Evolutionary conservation across 73 alveolate genomes (phyloP).

Genomic region (Uronychia binucleata): DNA sequence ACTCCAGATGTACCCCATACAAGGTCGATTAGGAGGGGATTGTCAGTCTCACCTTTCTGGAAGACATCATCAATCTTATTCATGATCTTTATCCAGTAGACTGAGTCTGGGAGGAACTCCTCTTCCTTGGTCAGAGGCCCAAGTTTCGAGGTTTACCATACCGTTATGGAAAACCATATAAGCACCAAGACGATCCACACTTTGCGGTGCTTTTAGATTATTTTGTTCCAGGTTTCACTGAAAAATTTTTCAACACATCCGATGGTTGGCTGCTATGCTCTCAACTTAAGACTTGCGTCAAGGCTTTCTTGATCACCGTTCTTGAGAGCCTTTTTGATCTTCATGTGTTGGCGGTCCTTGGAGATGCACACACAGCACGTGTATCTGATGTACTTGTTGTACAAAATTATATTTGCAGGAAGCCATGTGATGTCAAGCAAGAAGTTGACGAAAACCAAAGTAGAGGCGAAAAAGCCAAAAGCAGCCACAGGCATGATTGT

Average conservation of each 20-base stretch:
- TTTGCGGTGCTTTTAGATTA: background rate
- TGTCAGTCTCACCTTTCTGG: slow-evolving; percentile 4
- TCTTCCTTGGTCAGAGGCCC: slow-evolving; percentile 5
- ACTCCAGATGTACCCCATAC: slow-evolving; percentile 9
- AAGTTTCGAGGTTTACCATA: background rate
- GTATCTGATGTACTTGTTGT: slow-evolving; percentile 1
- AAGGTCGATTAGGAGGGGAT: background rate
- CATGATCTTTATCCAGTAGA: background rate
- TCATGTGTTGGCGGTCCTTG: background rate
- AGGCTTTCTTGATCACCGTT: background rate
- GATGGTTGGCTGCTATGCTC: background rate
- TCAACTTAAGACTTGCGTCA: background rate
- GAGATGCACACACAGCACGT: background rate
- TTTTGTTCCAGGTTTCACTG: slow-evolving; percentile 1
- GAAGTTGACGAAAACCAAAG: background rate
- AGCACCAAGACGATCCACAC: background rate
- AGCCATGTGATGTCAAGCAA: background rate
- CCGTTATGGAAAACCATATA: background rate
- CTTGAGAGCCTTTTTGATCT: background rate
- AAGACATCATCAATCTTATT: background rate
- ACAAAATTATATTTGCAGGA: slow-evolving; percentile 11
- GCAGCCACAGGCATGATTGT: slow-evolving; percentile 2
- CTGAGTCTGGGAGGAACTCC: slow-evolving; percentile 6
- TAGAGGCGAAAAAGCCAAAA: slow-evolving; percentile 13
- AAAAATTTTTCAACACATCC: slow-evolving; percentile 15